Evolutionary conservation across 1,284 basidiomycete genomes (phyloP), one percentile per base, ranked within the genome.

Genomic region (Tremellales sp.): DNA sequence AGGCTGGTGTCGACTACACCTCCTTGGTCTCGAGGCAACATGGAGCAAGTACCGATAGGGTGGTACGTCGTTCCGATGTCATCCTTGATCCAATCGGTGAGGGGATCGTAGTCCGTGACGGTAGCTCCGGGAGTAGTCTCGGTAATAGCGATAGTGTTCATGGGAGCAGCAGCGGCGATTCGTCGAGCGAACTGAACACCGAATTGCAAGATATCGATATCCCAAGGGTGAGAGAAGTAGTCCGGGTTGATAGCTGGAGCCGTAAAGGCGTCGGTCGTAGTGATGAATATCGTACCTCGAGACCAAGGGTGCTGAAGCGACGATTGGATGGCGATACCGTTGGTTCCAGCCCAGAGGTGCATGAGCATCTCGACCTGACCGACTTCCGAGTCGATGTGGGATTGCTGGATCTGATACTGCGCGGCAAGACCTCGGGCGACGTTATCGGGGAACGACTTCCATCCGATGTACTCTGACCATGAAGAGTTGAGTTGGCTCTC

Each of bases 1-100:
- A 86, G 71, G 48, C 80, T 75, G 19, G 81, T 70, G 66, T 82
- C 81, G 40, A 86, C 83, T 41, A 86, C 84, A 57, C 84, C 84
- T 41, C 84, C 84, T 51, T 76, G 66, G 29, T 73, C 72, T 55
- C 76, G 70, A 3, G 84, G 84, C 36, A 85, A 73, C 84, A 85
- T 85, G 3, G 82, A 77, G 56, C 79, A 81, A 19, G 83, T 79
- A 52, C 80, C 80, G 24, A 78, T 75, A 2, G 83, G 83, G 72
- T 84, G 82, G 64, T 74, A 83, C 53, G 75, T 72, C 40, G 74
- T 76, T 19, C 64, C 60, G 48, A 60, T 52, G 46, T 65, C 58
- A 26, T 51, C 35, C 39, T 56, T 59, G 50, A 69, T 70, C 57
- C 68, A 76, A 21, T 61, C 60, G 40, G 43, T 45, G 21, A 76